Evolutionary conservation across 176 grass and related monocot species (phyloP).

Genomic region (Hyparrhenia diplandra): DNA sequence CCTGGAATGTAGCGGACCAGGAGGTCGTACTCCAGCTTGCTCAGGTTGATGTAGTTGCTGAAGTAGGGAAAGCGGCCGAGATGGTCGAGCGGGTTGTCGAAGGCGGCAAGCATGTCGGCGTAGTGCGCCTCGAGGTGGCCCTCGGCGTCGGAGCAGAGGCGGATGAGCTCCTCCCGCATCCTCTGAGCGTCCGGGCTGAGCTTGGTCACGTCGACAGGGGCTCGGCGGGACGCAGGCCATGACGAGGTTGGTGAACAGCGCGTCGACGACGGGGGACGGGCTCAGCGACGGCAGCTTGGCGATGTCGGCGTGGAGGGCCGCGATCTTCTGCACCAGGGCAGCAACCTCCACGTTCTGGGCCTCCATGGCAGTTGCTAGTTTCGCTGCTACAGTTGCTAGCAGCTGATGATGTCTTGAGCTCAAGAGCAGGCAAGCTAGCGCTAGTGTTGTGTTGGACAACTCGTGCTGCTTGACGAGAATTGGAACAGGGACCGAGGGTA

Average conservation of each 20-base stretch:
- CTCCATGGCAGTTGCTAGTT: neutral
- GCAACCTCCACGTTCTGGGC: constrained; percentile 40
- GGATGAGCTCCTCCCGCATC: constrained; percentile 59
- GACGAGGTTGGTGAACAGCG: constrained; percentile 77
- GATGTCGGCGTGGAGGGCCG: constrained; percentile 40
- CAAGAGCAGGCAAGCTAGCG: neutral
- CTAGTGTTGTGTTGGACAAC: neutral
- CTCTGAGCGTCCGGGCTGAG: constrained; percentile 35
- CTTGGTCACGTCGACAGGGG: constrained; percentile 55
- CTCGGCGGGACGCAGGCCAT: constrained; percentile 54
- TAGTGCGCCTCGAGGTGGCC: constrained; percentile 71
- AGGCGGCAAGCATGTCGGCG: constrained; percentile 54
- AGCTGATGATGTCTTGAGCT: neutral
- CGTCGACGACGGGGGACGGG: constrained; percentile 50
- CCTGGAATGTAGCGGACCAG: constrained; percentile 31
- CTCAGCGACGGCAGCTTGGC: constrained; percentile 49
- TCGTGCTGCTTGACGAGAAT: constrained; percentile 15
- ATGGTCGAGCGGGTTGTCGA: constrained; percentile 78
- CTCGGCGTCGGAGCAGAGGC: constrained; percentile 65
- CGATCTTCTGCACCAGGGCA: constrained; percentile 50
- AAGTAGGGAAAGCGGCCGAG: constrained; percentile 68
- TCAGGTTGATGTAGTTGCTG: constrained; percentile 77
- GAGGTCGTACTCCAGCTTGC: constrained; percentile 65
- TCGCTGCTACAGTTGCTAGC: neutral
- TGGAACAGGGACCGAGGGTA: neutral